Evolutionary conservation across 2,329 filamentous ascomycete genomes (phyloP), one percentile per base, ranked within the genome.

Genomic region (Plenodomus lindquistii): DNA sequence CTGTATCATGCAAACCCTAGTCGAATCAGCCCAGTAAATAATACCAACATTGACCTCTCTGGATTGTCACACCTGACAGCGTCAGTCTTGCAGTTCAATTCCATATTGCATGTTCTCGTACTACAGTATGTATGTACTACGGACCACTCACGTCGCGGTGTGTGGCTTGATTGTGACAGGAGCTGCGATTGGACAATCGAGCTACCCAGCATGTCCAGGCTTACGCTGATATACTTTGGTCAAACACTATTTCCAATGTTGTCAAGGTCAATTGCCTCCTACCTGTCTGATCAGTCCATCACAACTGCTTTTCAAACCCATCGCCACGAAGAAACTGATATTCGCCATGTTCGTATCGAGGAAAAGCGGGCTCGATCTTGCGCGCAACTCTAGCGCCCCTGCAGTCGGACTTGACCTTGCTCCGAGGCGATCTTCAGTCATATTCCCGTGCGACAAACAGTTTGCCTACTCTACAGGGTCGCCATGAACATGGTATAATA

Each of bases 341-440:
- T 35, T 36, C 29, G 20, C 27, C 11, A 36, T 35, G 17, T 31
- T 7, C 27, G 27, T 31, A 31, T 31, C 11, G 11, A 24, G 15
- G 27, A 15, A 31, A 8, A 15, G 9, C 11, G 11, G 10, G 31
- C 45, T 54, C 51, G 51, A 54, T 54, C 51, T 46, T 34, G 37
- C 36, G 20, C 18, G 17, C 15, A 18, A 45, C 37, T 48, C 44
- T 52, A 41, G 36, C 44, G 48, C 51, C 20, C 42, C 27, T 31
- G 27, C 11, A 31, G 4, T 54, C 52, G 52, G 48, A 36, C 16
- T 44, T 54, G 31, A 21, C 38, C 20, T 11, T 21, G 7, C 20
- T 42, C 20, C 19, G 13, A 24, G 22, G 22, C 22, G 22, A 24
- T 24, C 22, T 24, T 10, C 22, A 24, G 22, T 24, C 22, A 24